Conservation (phyloP, 2,329 filamentous ascomycete genomes). For the Xylariaceae sp. region DNA sequence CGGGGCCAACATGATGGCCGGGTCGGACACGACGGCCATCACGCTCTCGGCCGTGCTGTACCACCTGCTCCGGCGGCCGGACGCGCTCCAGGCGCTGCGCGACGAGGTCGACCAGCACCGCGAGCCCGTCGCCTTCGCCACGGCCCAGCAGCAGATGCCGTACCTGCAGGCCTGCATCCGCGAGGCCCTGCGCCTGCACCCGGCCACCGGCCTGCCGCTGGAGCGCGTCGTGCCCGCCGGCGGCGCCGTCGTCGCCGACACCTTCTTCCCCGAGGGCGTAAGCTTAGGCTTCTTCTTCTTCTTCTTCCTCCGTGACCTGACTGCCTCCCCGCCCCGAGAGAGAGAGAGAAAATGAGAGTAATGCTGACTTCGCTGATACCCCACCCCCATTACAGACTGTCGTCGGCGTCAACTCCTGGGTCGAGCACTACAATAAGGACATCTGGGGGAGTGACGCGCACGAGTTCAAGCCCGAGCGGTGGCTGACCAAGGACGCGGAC, state of each 20-base stretch:
- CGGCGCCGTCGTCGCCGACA: constrained; percentile 32
- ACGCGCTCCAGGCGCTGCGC: neutral
- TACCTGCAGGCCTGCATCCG: constrained; percentile 48
- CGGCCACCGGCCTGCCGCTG: constrained; percentile 40
- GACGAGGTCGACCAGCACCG: constrained; percentile 4
- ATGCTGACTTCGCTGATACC: too few species aligned
- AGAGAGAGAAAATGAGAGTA: too few species aligned
- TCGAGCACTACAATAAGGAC: constrained; percentile 24
- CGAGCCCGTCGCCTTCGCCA: constrained; percentile 22
- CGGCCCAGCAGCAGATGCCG: constrained; percentile 33
- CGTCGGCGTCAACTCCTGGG: constrained; percentile 30
- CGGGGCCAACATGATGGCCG: constrained; percentile 14
- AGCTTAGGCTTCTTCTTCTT: too few species aligned
- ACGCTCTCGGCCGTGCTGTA: constrained; percentile 38
- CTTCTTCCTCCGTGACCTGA: too few species aligned
- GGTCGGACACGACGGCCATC: constrained; percentile 38
- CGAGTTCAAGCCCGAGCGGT: constrained; percentile 33
- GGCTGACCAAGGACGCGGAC: constrained; percentile 24
- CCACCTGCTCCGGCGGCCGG: constrained; percentile 28
- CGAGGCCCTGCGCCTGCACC: constrained; percentile 43
- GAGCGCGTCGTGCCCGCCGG: constrained; percentile 38
- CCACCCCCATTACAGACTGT: constrained; percentile 22
- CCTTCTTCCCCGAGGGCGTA: constrained; percentile 24
- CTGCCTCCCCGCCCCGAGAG: too few species aligned
- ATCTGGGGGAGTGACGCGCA: constrained; percentile 27